Conservation (phyloP, 768 basidiomycete genomes). For the Suillus subalutaceus region DNA sequence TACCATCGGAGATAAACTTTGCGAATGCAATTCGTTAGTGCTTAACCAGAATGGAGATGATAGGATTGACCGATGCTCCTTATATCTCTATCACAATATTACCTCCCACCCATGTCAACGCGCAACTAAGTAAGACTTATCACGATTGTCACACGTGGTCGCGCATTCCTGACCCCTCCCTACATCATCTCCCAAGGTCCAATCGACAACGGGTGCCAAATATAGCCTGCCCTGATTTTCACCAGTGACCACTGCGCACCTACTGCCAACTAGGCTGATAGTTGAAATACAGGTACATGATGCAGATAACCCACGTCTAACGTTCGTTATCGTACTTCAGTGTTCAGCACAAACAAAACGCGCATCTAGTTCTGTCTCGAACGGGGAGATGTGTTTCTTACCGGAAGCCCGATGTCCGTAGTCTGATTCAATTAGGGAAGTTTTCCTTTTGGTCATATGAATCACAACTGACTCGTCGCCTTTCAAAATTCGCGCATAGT, state of each 20-base stretch:
- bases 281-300: neutral
- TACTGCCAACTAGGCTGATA: neutral
- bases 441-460: neutral
- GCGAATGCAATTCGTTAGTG: neutral
- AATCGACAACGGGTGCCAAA: neutral
- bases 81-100: neutral
- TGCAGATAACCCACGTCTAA: neutral
- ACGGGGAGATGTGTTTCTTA: neutral
- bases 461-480: too few species aligned
- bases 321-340: neutral
- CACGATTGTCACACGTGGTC: neutral
- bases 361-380: neutral
- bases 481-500: neutral
- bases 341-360: neutral
- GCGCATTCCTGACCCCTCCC: neutral
- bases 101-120: too few species aligned
- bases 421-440: neutral
- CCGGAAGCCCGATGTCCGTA: neutral
- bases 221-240: neutral
- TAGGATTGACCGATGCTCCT: neutral
- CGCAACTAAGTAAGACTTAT: neutral
- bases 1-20: conserved; percentile 1
- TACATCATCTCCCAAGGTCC: neutral
- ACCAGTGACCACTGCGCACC: neutral
- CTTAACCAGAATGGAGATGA: neutral